Evolutionary conservation across 2,329 filamentous ascomycete species (phyloP).

Genomic region (Aureobasidium sp.): DNA sequence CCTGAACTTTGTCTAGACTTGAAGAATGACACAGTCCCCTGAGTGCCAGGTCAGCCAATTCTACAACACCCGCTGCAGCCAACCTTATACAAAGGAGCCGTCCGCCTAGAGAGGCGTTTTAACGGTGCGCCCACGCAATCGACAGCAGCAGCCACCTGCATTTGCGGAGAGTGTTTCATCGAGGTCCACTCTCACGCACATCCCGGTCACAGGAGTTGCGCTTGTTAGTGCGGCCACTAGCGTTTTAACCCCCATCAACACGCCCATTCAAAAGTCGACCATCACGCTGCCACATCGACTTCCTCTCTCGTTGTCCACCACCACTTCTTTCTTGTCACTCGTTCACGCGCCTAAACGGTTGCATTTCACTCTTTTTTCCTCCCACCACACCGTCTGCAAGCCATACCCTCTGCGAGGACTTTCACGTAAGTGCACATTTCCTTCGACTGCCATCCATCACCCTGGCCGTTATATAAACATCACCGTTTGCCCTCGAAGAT

Average conservation of each 20-base stretch:
- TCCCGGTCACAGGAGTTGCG: conserved; percentile 10
- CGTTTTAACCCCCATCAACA: conserved; percentile 12
- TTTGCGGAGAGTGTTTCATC: conserved; percentile 16
- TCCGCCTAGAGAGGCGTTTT: conserved; percentile 1
- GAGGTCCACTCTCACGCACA: neutral
- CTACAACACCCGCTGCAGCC: neutral
- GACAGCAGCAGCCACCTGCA: conserved; percentile 1
- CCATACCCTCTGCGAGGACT: conserved; percentile 17
- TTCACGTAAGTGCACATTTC: conserved; percentile 17
- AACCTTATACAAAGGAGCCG: conserved; percentile 14
- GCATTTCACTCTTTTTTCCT: conserved; percentile 17
- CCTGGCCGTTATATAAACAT: conserved; percentile 11
- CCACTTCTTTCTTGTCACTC: conserved; percentile 19
- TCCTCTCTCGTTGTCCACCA: conserved; percentile 11
- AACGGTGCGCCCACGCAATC: conserved; percentile 12
- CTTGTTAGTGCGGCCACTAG: conserved; percentile 10
- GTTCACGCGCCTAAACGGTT: conserved; percentile 19
- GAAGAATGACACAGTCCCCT: conserved; percentile 7
- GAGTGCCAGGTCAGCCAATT: neutral
- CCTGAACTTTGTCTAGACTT: conserved; percentile 13
- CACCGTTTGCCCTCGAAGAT: conserved; percentile 16
- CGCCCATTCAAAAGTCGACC: conserved; percentile 14
- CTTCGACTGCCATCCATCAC: neutral
- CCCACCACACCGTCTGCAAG: conserved; percentile 12
- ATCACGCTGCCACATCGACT: conserved; percentile 15